These are phyloP conservation scores for Onygena corvina DNA, from an alignment of 2,329 filamentous ascomycete species.

Conservation along the genomic window DNA sequence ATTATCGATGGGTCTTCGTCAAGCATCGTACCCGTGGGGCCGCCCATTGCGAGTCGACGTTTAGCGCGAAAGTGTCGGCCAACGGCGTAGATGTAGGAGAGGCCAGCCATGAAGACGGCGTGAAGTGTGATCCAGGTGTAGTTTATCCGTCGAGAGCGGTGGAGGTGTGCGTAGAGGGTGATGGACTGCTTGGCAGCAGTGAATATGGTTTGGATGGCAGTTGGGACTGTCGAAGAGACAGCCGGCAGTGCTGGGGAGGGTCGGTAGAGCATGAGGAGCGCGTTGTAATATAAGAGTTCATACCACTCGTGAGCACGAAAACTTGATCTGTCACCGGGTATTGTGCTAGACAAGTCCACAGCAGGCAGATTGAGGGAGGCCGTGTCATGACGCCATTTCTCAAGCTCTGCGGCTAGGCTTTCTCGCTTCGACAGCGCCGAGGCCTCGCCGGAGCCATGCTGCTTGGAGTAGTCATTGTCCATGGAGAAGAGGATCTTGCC, in stretches of 20 bases:
- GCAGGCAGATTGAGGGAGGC: constrained; percentile 13
- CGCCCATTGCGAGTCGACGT: constrained; percentile 12
- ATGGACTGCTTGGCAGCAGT: constrained; percentile 32
- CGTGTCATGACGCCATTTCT: constrained; percentile 18
- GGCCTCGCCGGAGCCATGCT: constrained; percentile 3
- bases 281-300: constrained; percentile 34
- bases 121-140: constrained; percentile 41
- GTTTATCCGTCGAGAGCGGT: constrained; percentile 37
- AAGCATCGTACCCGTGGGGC: constrained; percentile 17
- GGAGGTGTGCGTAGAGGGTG: constrained; percentile 34
- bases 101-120: constrained; percentile 38
- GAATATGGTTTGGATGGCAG: constrained; percentile 30
- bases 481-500: constrained; percentile 30
- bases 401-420: constrained; percentile 15
- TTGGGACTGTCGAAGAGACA: constrained; percentile 19
- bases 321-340: constrained; percentile 26
- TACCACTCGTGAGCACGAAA: constrained; percentile 36
- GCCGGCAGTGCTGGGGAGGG: constrained; percentile 28
- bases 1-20: constrained; percentile 29
- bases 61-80: constrained; percentile 31
- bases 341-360: constrained; percentile 12
- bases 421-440: constrained; percentile 10
- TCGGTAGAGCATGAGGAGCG: constrained; percentile 33
- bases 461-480: constrained; percentile 17
- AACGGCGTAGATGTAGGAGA: constrained; percentile 36